Evolutionary conservation across 805 yeast species (phyloP), one percentile per base, ranked within the genome.

Genomic region (Starmerella floris): DNA sequence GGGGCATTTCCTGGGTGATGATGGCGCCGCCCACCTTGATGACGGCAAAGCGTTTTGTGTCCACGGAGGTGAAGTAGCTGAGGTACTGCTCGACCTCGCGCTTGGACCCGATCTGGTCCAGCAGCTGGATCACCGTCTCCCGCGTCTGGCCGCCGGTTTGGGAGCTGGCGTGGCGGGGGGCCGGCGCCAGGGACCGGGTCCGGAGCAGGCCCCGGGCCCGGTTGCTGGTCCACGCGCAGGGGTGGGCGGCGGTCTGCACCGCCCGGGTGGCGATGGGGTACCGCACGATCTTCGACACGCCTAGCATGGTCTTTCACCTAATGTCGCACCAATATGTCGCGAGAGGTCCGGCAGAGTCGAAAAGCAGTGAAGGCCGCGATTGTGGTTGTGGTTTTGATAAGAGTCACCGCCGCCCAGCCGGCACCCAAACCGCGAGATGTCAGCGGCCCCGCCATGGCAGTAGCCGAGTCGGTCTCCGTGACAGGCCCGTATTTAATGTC

Each of bases 1-100:
- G 95, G 9, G 85, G 81, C 50, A 91, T 67, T 56, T 88, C 91
- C 54, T 91, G 93, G 37, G 97, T 88, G 62, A 91, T 91, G 56
- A 91, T 88, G 30, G 98, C 99, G 51, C 99, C 99, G 32, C 99
- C 99, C 35, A 91, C 98, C 62, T 91, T 91, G 64, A 91, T 91
- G 35, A 91, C 95, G 3, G 99, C 99, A 57, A 91, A 91, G 58
- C 91, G 96, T 61, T 91, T 97, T 53, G 85, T 54, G 50, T 62
- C 60, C 30, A 91, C 97, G 26, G 95, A 84, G 1, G 97, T 87
- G 70, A 91, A 91, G 63, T 88, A 88, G 62, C 85, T 87, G 57
- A 91, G 73, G 63, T 91, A 91, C 63, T 91, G 99, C 62, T 91
- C 98, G 35, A 91, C 98, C 65, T 91, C 99, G 51, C 97, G 74